Evolutionary conservation across 768 basidiomycete species (phyloP), one percentile per base, ranked within the genome.

Genomic region (Kwoniella dejecticola): DNA sequence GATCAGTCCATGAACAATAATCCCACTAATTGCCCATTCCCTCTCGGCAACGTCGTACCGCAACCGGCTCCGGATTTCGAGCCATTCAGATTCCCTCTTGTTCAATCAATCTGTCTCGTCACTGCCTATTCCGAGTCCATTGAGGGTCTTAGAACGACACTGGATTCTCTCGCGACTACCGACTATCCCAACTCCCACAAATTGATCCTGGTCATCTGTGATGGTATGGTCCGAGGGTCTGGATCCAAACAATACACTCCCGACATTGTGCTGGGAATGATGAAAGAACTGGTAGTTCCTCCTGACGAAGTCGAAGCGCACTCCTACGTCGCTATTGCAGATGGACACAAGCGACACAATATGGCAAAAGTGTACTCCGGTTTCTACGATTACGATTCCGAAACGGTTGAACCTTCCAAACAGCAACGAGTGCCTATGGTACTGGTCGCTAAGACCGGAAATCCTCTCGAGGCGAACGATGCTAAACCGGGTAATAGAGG

Each of bases 131-230:
- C 95, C 0, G 96, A 99, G 79, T 94, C 91, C 3, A 84, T 94
- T 21, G 94, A 96, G 78, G 96, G 96, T 81, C 82, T 99, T 1
- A 86, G 95, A 38, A 99, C 96, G 17, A 99, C 96, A 0, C 83
- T 99, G n/a, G 96, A 99, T 79, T 97, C 96, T 1, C 84, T 99
- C 41, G 92, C 94, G 6, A 98, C 96, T 3, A 97, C 95, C 29
- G 95, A 98, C 79, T 99, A 97, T 76, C 95, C 96, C 31, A 97
- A 97, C 80, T 90, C 88, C 68, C 96, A 99, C 82, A 98, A 98
- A 74, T 77, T 96, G 56, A 89, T 99, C 65, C 81, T 99, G 62
- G 88, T 99, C 74, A 94, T 98, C 65, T 91, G 91, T 45, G 96
- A 99, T 76, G 96, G 96, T 69, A 91, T 96, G 89, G 96, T 98